These are phyloP conservation scores for Themeda triandra DNA, from an alignment of 176 grass and related monocot species.

Conservation along the genomic window DNA sequence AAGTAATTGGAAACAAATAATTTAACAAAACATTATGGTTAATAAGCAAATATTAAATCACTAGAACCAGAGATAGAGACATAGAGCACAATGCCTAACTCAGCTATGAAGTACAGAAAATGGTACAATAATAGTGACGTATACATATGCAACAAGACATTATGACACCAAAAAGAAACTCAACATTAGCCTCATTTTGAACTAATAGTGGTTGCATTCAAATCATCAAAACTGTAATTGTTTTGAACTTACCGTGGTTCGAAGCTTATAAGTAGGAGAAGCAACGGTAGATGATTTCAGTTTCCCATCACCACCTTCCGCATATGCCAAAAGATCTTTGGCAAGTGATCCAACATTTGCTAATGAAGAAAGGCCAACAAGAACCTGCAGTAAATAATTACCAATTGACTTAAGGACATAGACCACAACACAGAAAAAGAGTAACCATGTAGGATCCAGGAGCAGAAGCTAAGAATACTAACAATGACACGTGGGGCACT, in stretches of 20 bases:
- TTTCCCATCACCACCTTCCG: slow-evolving; percentile 39
- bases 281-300: slow-evolving; percentile 57
- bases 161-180: not conserved
- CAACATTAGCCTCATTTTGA: slow-evolving; percentile 5
- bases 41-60: not conserved
- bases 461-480: slow-evolving; percentile 37
- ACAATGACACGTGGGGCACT: slow-evolving; percentile 68
- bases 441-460: not conserved
- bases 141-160: slow-evolving; percentile 4
- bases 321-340: slow-evolving; percentile 59
- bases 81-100: not conserved
- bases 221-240: not conserved
- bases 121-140: not conserved
- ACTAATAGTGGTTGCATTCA: slow-evolving; percentile 45
- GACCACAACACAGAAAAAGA: slow-evolving; percentile 15
- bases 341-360: slow-evolving; percentile 58
- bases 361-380: slow-evolving; percentile 68
- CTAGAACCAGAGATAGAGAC: not conserved
- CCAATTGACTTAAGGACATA: not conserved
- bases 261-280: slow-evolving; percentile 67
- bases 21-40: slow-evolving; percentile 5
- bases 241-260: slow-evolving; percentile 74
- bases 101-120: not conserved
- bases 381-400: slow-evolving; percentile 57
- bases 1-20: slow-evolving; percentile 26